Evolutionary conservation across 1,284 basidiomycete genomes (phyloP).

Genomic region (Tylopilus orsonianus): DNA sequence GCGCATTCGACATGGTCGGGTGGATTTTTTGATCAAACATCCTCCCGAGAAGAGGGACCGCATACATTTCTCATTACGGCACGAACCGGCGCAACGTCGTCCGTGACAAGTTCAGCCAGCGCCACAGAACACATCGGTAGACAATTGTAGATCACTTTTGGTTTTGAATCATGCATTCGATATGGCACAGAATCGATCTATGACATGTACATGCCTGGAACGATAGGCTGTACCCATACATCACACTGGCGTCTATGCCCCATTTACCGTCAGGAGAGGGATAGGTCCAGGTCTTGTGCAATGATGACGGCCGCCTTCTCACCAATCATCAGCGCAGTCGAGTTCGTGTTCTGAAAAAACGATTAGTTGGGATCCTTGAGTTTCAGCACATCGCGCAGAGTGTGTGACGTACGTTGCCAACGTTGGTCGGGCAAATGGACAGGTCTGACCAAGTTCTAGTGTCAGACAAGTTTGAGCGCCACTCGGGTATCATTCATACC

Average conservation of each 20-base stretch:
- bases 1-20: too few species aligned
- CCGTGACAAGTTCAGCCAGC: too few species aligned
- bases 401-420: slow-evolving; percentile 17
- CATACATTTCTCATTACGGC: too few species aligned
- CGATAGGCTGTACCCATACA: too few species aligned
- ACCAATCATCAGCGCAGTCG: not conserved
- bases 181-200: not conserved
- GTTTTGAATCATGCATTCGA: too few species aligned
- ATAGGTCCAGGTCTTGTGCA: not conserved
- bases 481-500: slow-evolving; percentile 9
- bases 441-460: slow-evolving; percentile 13
- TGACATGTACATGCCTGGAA: not conserved
- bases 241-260: not conserved
- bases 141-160: too few species aligned
- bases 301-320: slow-evolving; percentile 2
- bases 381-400: not conserved
- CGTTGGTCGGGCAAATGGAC: slow-evolving; percentile 26
- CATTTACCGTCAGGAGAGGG: not conserved
- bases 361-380: not conserved
- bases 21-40: too few species aligned
- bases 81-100: too few species aligned
- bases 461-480: not conserved
- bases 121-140: too few species aligned
- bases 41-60: too few species aligned
- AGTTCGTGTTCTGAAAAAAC: not conserved